Evolutionary conservation across 2,329 filamentous ascomycete genomes (phyloP), one percentile per base, ranked within the genome.

Genomic region (Xylaria sp.): DNA sequence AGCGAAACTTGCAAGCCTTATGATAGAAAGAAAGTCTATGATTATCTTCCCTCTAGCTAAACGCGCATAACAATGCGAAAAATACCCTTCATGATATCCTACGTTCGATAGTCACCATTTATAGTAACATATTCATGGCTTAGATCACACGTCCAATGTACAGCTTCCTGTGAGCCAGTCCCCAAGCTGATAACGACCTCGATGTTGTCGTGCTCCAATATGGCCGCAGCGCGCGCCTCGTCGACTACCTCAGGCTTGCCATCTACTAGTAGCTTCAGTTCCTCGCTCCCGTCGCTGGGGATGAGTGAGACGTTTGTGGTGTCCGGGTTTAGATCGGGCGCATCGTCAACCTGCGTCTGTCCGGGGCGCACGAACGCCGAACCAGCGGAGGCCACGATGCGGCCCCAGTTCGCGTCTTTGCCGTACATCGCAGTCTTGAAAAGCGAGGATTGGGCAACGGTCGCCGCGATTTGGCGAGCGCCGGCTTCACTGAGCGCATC

Each of bases 391-490:
- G 96, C 98, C 31, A 98, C 86, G 69, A 99, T 97, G 61, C 96
- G 93, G 38, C 96, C 96, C 96, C 96, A 99, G 84, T 99, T 99
- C 20, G 96, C 96, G 78, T 99, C 96, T 78, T 94, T 93, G 71
- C 96, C 96, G 80, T 99, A 99, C 45, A 99, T 85, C 0, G 96
- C 96, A 0, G 96, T 99, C 85, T 99, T 99, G 73, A 99, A 96
- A 13, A 99, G 88, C 9, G 96, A 93, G 0, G 94, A 97, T 57
- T 91, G 89, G 17, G 96, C 94, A 77, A 99, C 97, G 53, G 92
- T 91, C 69, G 90, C 92, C 11, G 94, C 96, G 68, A 97, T 90
- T 76, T 90, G 87, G 63, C 92, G 89, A 1, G 93, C 94, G 53
- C 89, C 90, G 54, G 85, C 82, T 75, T 92, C 89, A 53, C 87